phyloP scores from a whole-genome alignment of 345 rosid genomes.

The Sonneratia caseolaris region DNA sequence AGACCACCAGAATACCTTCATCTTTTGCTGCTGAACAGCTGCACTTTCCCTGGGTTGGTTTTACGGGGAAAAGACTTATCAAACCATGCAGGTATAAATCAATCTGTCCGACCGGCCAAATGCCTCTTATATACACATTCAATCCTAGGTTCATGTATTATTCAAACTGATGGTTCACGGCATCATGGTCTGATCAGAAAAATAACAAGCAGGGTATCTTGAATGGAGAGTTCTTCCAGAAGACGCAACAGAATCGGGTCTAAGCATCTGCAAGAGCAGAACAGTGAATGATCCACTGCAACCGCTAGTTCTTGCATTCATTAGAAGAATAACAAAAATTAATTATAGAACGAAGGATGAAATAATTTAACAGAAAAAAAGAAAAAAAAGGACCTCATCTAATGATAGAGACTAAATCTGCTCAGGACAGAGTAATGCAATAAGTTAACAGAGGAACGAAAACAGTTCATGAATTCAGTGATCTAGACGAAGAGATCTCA shows the following conservation, averaged over 20 bases:
- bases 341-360: background rate
- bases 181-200: background rate
- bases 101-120: too few relatives aligned
- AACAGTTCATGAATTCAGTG: background rate
- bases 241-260: background rate
- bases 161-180: too few relatives aligned
- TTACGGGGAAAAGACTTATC: too few relatives aligned
- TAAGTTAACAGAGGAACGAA: background rate
- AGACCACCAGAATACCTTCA: conserved; percentile 33
- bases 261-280: background rate
- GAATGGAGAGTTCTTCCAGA: background rate
- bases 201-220: background rate
- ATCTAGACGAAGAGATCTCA: background rate
- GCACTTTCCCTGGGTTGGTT: conserved; percentile 30
- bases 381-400: background rate
- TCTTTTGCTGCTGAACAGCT: conserved; percentile 29
- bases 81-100: too few relatives aligned
- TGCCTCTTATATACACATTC: too few relatives aligned
- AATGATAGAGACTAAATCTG: background rate
- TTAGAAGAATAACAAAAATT: too few relatives aligned
- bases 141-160: too few relatives aligned
- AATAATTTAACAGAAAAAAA: too few relatives aligned
- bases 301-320: too few relatives aligned
- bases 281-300: background rate
- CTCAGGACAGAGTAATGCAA: background rate